Base-by-base conservation (phyloP, 2,329 filamentous ascomycete genomes). In the Sporothrix curviconia region DNA sequence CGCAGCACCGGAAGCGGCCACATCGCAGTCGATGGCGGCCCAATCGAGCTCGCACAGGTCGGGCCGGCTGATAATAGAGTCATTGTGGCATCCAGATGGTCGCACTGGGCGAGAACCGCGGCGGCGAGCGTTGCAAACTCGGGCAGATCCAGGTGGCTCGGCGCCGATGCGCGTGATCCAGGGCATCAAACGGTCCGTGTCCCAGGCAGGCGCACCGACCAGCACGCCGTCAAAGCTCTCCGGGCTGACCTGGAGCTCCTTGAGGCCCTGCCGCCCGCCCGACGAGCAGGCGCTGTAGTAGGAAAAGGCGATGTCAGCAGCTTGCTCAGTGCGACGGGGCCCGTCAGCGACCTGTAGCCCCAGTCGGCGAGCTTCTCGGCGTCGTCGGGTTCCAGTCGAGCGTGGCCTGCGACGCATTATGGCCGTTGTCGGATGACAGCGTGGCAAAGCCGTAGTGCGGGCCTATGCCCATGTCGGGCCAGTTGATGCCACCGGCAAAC, bases 261-360 rank as follows among this genome's bases (percentile, higher is more conserved):
- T 78, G 12, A 83, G 67, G 7, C 81, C 82, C 67, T 85, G 81
- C 0, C 81, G 71, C 0, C 82, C 82, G 24, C 82, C 82, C 0
- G 81, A 84, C 0, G 79, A 83, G 65, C 81, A 84, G 37, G 80
- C 81, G 7, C 74, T 71, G 64, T 78, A 84, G 66, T 83, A 84
- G 6, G 74, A 78, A 65, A 76, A 79, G 12, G 72, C 67, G 25
- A 74, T 72, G 75, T 72, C 34, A 84, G 67, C 47, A 70, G 43
- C 66, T 83, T 83, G 6, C 75, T 75, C 3, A 78, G 63, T 0
- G 74, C 72, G 0, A 79, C 71, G 3, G 78, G 77, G 6, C 76
- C 78, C 62, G 83, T 79, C 61, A 75, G 68, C 7, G 74, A 71
- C 14, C 73, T 67, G 60, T 68, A 69, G 3, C 71, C 73, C 69